These are phyloP conservation scores for Coemansia sp. DNA, from an alignment of 192 early-diverging fungal genomes.

Conservation along the genomic window DNA sequence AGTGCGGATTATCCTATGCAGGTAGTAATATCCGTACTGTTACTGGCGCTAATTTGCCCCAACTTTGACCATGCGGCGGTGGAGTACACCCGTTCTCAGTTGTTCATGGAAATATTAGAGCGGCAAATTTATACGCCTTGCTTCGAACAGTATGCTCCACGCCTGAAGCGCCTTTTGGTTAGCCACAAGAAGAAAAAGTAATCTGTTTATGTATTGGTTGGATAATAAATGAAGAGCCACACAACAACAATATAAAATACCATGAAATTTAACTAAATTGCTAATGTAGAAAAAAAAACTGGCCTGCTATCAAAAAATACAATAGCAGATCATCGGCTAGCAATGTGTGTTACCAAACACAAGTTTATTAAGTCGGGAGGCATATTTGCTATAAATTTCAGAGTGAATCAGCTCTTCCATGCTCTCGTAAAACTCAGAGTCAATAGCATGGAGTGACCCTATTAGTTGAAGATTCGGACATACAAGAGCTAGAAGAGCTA, in stretches of 20 bases:
- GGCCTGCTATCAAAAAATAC: too few relatives aligned
- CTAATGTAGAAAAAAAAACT: too few relatives aligned
- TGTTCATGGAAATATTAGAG: neutral
- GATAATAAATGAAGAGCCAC: neutral
- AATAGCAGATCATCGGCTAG: too few relatives aligned
- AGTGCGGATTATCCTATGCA: neutral
- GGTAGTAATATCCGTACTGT: neutral
- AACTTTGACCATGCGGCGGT: neutral
- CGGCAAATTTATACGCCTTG: neutral
- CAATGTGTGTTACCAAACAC: neutral
- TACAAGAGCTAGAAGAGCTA: neutral
- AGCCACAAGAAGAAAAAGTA: too few relatives aligned
- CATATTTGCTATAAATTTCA: neutral
- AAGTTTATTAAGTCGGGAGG: neutral
- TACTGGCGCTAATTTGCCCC: neutral
- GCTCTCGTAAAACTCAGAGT: neutral
- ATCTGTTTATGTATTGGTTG: too few relatives aligned
- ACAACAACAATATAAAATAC: too few relatives aligned
- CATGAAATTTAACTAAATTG: too few relatives aligned
- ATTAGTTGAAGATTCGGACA: neutral
- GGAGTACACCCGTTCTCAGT: too few relatives aligned
- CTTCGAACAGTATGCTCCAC: neutral
- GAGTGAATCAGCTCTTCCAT: neutral
- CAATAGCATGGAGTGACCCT: neutral
- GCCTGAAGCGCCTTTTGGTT: neutral